phyloP scores from a whole-genome alignment of 1,284 basidiomycete species.

The Sporisorium scitamineum region DNA sequence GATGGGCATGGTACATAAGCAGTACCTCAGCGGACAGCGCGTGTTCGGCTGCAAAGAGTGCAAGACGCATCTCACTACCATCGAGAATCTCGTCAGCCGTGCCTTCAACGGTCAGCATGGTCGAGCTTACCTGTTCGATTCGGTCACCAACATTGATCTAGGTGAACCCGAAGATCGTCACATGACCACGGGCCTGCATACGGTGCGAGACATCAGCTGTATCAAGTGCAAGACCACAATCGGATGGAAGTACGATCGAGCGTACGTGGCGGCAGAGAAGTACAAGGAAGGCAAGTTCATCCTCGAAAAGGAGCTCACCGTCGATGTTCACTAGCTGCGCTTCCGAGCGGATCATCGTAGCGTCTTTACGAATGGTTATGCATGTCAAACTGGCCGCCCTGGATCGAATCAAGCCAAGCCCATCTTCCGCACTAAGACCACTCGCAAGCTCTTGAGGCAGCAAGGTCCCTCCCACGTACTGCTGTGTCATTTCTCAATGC shows the following conservation, averaged over 20 bases:
- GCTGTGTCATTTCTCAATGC: neutral
- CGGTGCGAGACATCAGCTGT: slow-evolving; percentile 94
- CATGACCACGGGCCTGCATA: slow-evolving; percentile 97
- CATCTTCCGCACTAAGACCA: neutral
- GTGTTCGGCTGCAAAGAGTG: slow-evolving; percentile 92
- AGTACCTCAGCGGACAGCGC: slow-evolving; percentile 82
- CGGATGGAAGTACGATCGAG: slow-evolving; percentile 98
- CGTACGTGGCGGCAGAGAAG: slow-evolving; percentile 88
- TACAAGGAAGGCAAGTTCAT: slow-evolving; percentile 99
- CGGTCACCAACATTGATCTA: slow-evolving; percentile 88
- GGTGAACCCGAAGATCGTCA: slow-evolving; percentile 88
- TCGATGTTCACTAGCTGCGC: slow-evolving; percentile 44
- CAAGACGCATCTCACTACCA: slow-evolving; percentile 91
- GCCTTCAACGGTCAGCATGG: slow-evolving; percentile 85
- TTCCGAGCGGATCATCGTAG: neutral
- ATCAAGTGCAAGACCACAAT: slow-evolving; percentile 84
- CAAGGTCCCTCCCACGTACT: neutral
- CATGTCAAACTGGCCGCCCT: neutral
- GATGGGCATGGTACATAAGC: slow-evolving; percentile 90
- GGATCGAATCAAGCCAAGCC: neutral
- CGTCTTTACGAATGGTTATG: too few relatives aligned
- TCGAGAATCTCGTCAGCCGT: slow-evolving; percentile 87
- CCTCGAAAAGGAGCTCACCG: slow-evolving; percentile 78
- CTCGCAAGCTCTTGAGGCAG: too few relatives aligned
- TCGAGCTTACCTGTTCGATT: slow-evolving; percentile 89